Evolutionary conservation across 768 basidiomycete genomes (phyloP).

Genomic region (Tylopilus sp.): DNA sequence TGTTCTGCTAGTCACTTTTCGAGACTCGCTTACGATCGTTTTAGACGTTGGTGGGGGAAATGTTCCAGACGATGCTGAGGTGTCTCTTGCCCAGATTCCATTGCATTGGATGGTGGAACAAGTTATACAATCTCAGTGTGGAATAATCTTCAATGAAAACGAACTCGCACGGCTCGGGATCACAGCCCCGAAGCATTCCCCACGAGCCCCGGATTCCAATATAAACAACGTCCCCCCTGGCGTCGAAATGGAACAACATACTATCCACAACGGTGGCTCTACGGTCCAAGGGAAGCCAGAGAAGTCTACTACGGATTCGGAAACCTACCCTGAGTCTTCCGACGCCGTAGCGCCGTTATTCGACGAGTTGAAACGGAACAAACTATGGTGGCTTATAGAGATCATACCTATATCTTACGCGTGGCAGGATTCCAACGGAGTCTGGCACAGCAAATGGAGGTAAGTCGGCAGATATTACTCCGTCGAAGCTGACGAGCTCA

Average conservation of each 20-base stretch:
- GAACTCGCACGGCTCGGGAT: constrained; percentile 48
- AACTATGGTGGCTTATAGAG: constrained; percentile 73
- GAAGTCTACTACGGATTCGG: background rate
- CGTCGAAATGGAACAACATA: background rate
- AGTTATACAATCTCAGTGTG: constrained; percentile 52
- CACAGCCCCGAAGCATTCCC: background rate
- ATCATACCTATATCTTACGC: constrained; percentile 50
- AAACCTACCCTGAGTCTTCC: constrained; percentile 11
- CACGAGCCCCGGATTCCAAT: background rate
- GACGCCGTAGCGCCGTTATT: constrained; percentile 48
- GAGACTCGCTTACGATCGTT: background rate
- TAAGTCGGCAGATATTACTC: constrained; percentile 32
- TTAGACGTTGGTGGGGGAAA: constrained; percentile 71
- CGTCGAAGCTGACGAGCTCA: background rate
- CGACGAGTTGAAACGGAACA: constrained; percentile 45
- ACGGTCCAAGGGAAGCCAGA: background rate
- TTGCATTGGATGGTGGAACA: constrained; percentile 82
- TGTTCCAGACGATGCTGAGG: constrained; percentile 39
- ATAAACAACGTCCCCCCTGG: background rate
- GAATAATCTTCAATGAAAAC: constrained; percentile 51
- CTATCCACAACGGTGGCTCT: background rate
- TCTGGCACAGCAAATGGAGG: constrained; percentile 55
- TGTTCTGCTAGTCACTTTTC: constrained; percentile 8
- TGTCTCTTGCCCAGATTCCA: constrained; percentile 54
- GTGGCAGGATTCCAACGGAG: constrained; percentile 54